Evolutionary conservation across 208 protist genomes (phyloP).

Genomic region (Kentomonas sorsogonicus): DNA sequence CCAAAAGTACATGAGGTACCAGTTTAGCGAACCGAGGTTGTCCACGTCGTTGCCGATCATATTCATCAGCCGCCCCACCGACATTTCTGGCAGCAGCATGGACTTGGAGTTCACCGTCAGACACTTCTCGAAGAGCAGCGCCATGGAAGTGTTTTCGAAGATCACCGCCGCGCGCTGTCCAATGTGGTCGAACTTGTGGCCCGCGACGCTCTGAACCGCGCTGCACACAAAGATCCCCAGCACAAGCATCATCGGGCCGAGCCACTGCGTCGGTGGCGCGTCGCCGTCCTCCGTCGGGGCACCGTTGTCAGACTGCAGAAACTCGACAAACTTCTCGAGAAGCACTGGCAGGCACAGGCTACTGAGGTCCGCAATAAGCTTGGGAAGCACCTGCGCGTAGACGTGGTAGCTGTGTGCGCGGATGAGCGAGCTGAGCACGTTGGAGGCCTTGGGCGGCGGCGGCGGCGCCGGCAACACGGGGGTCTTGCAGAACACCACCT

Average conservation of each 20-base stretch:
- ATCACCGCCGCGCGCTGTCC: conserved; percentile 26
- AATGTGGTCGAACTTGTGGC: conserved; percentile 49
- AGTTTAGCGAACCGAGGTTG: conserved; percentile 48
- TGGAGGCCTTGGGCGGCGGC: conserved; percentile 12
- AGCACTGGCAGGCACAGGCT: conserved; percentile 24
- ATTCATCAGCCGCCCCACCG: conserved; percentile 68
- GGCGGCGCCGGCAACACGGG: conserved; percentile 9
- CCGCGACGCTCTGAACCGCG: conserved; percentile 10
- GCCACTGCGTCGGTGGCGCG: conserved; percentile 15
- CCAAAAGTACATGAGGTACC: conserved; percentile 77
- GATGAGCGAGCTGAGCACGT: conserved; percentile 22
- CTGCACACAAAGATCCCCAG: conserved; percentile 14
- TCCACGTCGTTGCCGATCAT: conserved; percentile 55
- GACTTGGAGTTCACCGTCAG: conserved; percentile 22
- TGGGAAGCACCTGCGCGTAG: conserved; percentile 22
- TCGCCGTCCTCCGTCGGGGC: not conserved
- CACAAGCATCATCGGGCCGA: conserved; percentile 22
- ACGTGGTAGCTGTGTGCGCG: conserved; percentile 28
- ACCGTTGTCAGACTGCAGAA: conserved; percentile 20
- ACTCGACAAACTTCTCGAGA: conserved; percentile 39
- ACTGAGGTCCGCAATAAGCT: conserved; percentile 24
- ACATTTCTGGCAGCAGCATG: conserved; percentile 33
- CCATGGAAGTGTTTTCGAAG: conserved; percentile 40
- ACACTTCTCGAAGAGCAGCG: conserved; percentile 60
- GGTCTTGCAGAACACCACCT: conserved; percentile 15